Conservation (phyloP, 2,329 filamentous ascomycete species). For the Fusarium coffeatum region DNA sequence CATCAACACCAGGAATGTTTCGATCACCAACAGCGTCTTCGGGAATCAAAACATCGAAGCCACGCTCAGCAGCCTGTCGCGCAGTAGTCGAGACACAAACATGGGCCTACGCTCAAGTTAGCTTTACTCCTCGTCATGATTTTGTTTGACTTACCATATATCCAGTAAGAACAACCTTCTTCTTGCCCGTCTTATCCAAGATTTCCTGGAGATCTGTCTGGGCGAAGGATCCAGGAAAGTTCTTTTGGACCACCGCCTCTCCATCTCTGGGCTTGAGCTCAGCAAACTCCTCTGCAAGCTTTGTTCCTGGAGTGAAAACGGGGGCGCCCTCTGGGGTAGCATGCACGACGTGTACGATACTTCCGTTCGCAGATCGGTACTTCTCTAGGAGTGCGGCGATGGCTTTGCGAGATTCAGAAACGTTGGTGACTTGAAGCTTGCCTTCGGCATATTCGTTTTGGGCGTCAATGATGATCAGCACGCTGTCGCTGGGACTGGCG, state of each 20-base stretch:
- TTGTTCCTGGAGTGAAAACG: conserved; percentile 72
- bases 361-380: conserved; percentile 65
- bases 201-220: conserved; percentile 66
- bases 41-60: conserved; percentile 71
- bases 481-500: conserved; percentile 67
- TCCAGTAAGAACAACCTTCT: conserved; percentile 71
- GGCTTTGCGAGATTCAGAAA: conserved; percentile 63
- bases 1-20: conserved; percentile 71
- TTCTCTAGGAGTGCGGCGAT: conserved; percentile 68
- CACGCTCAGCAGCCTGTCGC: conserved; percentile 68
- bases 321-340: conserved; percentile 69
- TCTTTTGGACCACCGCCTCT: conserved; percentile 70
- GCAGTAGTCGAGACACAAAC: conserved; percentile 73
- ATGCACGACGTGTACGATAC: conserved; percentile 71
- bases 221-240: conserved; percentile 69
- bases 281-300: conserved; percentile 69
- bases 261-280: conserved; percentile 65
- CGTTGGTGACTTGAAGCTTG: conserved; percentile 65
- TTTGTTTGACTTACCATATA: conserved; percentile 61
- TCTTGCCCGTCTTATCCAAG: conserved; percentile 61
- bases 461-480: conserved; percentile 75
- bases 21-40: conserved; percentile 74
- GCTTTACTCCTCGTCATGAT: not conserved
- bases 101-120: conserved; percentile 62
- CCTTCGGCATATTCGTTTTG: conserved; percentile 76